A percentile compares a stretch with the other conserved stretches of the same genome.
Evolutionary conservation across 1,139 yeast species (phyloP).

Genomic region (Protomyces gravidus): DNA sequence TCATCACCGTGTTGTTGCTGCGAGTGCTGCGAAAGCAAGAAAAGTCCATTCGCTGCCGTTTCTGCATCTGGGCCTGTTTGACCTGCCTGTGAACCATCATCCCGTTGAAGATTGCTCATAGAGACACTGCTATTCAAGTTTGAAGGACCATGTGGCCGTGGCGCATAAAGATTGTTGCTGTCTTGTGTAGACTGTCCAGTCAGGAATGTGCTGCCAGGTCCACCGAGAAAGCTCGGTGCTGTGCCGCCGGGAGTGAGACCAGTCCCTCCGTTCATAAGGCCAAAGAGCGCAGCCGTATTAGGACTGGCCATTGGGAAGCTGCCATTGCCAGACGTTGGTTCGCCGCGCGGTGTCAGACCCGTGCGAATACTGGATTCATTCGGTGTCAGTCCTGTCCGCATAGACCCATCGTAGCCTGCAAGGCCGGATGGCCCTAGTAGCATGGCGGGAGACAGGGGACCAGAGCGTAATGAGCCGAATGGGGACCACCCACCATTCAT

Average conservation of each 20-base stretch:
- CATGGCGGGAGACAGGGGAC: constrained; percentile 35
- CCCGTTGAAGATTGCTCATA: neutral
- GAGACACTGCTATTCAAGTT: neutral
- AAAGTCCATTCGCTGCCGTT: constrained; percentile 39
- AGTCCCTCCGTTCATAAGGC: constrained; percentile 33
- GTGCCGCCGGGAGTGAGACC: constrained; percentile 8
- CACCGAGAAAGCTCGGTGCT: neutral
- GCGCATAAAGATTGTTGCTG: neutral
- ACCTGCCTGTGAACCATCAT: neutral
- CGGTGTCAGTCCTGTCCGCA: constrained; percentile 36
- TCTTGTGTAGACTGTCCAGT: neutral
- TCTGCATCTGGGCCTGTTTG: constrained; percentile 32
- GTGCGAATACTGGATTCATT: constrained; percentile 40
- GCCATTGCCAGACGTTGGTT: constrained; percentile 34
- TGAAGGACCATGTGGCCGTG: neutral
- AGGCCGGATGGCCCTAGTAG: constrained; percentile 30
- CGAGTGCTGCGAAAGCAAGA: constrained; percentile 38
- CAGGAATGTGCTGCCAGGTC: neutral
- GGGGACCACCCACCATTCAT: constrained; percentile 28
- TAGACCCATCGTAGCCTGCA: constrained; percentile 32
- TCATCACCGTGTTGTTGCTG: constrained; percentile 25
- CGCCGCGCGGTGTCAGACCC: constrained; percentile 43
- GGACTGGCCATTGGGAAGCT: constrained; percentile 44
- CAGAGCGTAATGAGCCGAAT: constrained; percentile 30
- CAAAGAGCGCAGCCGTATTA: constrained; percentile 42